Conservation (phyloP, 805 yeast genomes). For the Debaryomyces hansenii region DNA sequence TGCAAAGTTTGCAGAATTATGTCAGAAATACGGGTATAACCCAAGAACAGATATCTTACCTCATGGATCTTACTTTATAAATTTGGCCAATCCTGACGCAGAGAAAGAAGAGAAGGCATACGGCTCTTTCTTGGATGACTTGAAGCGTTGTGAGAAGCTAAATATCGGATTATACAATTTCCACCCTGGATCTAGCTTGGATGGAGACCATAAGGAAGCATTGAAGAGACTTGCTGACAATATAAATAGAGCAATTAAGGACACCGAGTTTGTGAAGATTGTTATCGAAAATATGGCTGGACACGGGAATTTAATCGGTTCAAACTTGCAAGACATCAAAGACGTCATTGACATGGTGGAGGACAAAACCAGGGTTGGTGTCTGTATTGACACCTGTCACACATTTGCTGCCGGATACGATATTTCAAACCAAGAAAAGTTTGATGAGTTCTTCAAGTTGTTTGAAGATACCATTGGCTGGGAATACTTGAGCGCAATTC, state of each 20-base stretch:
- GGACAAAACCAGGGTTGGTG: constrained; percentile 84
- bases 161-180: constrained; percentile 86
- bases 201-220: constrained; percentile 63
- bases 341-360: constrained; percentile 78
- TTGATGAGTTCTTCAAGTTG: constrained; percentile 67
- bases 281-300: constrained; percentile 99
- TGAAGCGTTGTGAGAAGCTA: constrained; percentile 80
- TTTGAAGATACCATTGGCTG: constrained; percentile 77
- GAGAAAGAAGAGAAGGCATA: constrained; percentile 77
- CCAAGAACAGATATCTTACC: constrained; percentile 82
- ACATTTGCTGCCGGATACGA: constrained; percentile 97
- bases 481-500: constrained; percentile 75
- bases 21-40: constrained; percentile 64
- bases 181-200: constrained; percentile 89
- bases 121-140: constrained; percentile 80
- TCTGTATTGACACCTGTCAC: constrained; percentile 95
- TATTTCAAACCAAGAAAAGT: constrained; percentile 57
- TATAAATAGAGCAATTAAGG: constrained; percentile 73
- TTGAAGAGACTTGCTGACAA: constrained; percentile 70
- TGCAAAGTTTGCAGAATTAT: constrained; percentile 59
- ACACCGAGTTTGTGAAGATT: constrained; percentile 78
- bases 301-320: constrained; percentile 87
- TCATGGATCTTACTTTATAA: constrained; percentile 93
- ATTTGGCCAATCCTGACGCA: constrained; percentile 84
- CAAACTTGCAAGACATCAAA: constrained; percentile 70